A percentile compares a stretch with the other conserved stretches of the same genome.
phyloP scores from a whole-genome alignment of 2,329 filamentous ascomycete genomes.

The Aureobasidium sp. region DNA sequence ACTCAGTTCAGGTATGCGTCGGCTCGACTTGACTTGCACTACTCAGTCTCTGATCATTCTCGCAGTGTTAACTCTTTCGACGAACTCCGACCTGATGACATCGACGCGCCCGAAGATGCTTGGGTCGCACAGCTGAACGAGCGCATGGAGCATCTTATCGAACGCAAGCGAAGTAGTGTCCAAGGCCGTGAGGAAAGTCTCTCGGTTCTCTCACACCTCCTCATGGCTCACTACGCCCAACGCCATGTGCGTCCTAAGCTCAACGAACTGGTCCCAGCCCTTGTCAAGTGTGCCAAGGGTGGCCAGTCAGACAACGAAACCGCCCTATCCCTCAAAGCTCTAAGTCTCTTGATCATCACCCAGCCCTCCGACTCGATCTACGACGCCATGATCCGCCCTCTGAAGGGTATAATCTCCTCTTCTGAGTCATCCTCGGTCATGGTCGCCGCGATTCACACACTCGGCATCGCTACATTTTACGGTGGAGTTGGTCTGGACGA shows the following conservation, averaged over 20 bases:
- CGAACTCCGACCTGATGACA: conserved; percentile 47
- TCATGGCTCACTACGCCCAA: conserved; percentile 60
- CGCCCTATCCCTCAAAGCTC: conserved; percentile 59
- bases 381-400: conserved; percentile 46
- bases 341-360: conserved; percentile 62
- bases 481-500: conserved; percentile 63
- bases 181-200: conserved; percentile 60
- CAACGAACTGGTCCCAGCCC: conserved; percentile 53
- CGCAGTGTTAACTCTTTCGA: conserved; percentile 57
- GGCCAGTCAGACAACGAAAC: conserved; percentile 62
- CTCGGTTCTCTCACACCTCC: conserved; percentile 51
- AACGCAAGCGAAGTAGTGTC: conserved; percentile 69
- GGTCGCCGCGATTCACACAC: conserved; percentile 61
- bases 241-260: conserved; percentile 52
- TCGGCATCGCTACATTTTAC: conserved; percentile 65
- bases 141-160: conserved; percentile 61
- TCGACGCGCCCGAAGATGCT: conserved; percentile 38
- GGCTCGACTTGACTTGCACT: neutral
- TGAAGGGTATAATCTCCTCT: conserved; percentile 58
- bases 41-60: neutral
- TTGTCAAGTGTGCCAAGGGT: conserved; percentile 61
- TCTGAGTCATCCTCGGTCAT: conserved; percentile 58
- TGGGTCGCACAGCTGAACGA: conserved; percentile 57
- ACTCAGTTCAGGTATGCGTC: conserved; percentile 46
- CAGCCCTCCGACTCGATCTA: conserved; percentile 58